Conservation (phyloP, 768 basidiomycete genomes). For the Kwoniella dendrophila region DNA sequence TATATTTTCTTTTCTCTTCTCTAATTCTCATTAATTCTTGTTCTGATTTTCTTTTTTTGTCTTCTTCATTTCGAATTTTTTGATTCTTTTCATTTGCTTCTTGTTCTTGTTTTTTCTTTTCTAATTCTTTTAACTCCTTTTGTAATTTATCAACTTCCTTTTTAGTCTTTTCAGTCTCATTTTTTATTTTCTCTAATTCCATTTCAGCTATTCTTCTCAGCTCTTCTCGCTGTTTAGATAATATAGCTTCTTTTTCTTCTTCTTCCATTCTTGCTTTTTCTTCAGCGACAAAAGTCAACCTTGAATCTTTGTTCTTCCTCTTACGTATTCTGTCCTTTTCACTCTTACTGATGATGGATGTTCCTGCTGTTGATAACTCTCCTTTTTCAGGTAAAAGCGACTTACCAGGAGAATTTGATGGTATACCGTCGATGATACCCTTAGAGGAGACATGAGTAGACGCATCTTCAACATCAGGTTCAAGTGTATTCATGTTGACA, state of each 20-base stretch:
- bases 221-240: background rate
- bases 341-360: background rate
- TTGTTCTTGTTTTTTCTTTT: background rate
- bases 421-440: too few relatives aligned
- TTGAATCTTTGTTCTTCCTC: too few relatives aligned
- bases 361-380: too few relatives aligned
- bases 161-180: background rate
- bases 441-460: too few relatives aligned
- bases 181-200: conserved; percentile 4
- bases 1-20: conserved; percentile 9
- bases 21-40: conserved; percentile 10
- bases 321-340: background rate
- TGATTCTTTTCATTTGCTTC: background rate
- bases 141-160: background rate
- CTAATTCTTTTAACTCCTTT: background rate
- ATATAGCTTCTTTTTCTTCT: background rate
- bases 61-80: conserved; percentile 3
- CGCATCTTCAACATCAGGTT: too few relatives aligned
- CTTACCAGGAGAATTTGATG: too few relatives aligned
- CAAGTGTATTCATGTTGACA: background rate
- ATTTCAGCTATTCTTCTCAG: background rate
- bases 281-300: background rate
- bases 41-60: conserved; percentile 13
- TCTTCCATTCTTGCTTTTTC: background rate
- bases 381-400: too few relatives aligned